Evolutionary conservation across 2,329 filamentous ascomycete genomes (phyloP).

Genomic region (Fusarium verrucosum): DNA sequence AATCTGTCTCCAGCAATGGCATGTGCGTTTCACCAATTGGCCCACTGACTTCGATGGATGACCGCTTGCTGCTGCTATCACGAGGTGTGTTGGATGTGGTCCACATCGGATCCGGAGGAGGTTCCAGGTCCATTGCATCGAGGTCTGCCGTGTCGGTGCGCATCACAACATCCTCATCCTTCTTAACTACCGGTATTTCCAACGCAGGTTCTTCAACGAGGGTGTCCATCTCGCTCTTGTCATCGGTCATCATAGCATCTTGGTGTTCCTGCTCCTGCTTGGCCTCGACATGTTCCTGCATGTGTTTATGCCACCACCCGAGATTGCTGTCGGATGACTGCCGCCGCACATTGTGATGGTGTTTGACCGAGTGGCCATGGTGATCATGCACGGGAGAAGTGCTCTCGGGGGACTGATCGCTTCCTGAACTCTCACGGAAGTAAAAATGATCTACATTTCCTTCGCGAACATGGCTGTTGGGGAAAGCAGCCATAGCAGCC

Average conservation of each 20-base stretch:
- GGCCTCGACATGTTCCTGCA: slow-evolving; percentile 79
- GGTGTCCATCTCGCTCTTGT: slow-evolving; percentile 41
- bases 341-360: slow-evolving; percentile 52
- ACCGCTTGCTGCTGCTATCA: slow-evolving; percentile 39
- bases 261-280: slow-evolving; percentile 61
- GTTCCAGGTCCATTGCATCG: slow-evolving; percentile 54
- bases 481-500: slow-evolving; percentile 78
- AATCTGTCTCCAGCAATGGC: slow-evolving; percentile 39
- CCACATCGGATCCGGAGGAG: slow-evolving; percentile 55
- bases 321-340: slow-evolving; percentile 71
- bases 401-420: slow-evolving; percentile 58
- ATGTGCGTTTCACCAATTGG: slow-evolving; percentile 43
- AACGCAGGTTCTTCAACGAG: slow-evolving; percentile 35
- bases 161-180: slow-evolving; percentile 44
- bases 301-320: slow-evolving; percentile 80
- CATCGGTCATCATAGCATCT: slow-evolving; percentile 44
- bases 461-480: slow-evolving; percentile 74
- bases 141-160: slow-evolving; percentile 53
- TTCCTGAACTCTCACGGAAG: slow-evolving; percentile 70
- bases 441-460: slow-evolving; percentile 77
- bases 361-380: slow-evolving; percentile 41
- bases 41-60: slow-evolving; percentile 41
- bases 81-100: slow-evolving; percentile 49
- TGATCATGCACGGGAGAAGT: slow-evolving; percentile 47
- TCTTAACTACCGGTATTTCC: slow-evolving; percentile 21